Evolutionary conservation across 805 yeast species (phyloP).

Genomic region (Danielia oregonensis): DNA sequence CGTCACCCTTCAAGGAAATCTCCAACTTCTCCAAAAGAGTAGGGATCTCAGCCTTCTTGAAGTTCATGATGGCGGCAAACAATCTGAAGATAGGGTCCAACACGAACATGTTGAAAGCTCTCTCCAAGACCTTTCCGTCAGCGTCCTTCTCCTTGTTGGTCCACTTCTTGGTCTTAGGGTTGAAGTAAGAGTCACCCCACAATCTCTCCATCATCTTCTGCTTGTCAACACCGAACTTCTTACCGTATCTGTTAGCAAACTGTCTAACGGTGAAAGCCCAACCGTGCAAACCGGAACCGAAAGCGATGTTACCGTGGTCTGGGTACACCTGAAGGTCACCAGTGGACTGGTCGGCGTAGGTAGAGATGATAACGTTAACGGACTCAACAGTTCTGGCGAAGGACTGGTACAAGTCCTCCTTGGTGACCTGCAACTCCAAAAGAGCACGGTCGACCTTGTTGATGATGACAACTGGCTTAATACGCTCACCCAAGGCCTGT

Average conservation of each 20-base stretch:
- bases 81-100: constrained; percentile 98
- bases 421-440: constrained; percentile 96
- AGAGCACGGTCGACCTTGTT: constrained; percentile 99
- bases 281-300: constrained; percentile 99
- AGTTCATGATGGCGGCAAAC: constrained; percentile 96
- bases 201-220: constrained; percentile 97
- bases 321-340: constrained; percentile 99
- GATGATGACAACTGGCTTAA: constrained; percentile 96
- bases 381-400: constrained; percentile 99
- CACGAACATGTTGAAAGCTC: constrained; percentile 99
- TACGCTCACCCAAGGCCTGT: constrained; percentile 99
- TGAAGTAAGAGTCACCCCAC: constrained; percentile 99
- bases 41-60: constrained; percentile 96
- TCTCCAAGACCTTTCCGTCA: constrained; percentile 90
- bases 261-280: constrained; percentile 99
- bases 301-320: constrained; percentile 97
- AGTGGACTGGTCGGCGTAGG: constrained; percentile 82
- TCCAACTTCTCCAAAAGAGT: constrained; percentile 89
- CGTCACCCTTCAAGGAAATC: constrained; percentile 89
- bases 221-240: constrained; percentile 99
- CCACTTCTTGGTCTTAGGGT: constrained; percentile 99
- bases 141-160: constrained; percentile 94
- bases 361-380: constrained; percentile 96
- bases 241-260: constrained; percentile 95
- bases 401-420: constrained; percentile 98